Base-by-base conservation (phyloP, 1,284 basidiomycete genomes). In the Cryptococcus sp. region DNA sequence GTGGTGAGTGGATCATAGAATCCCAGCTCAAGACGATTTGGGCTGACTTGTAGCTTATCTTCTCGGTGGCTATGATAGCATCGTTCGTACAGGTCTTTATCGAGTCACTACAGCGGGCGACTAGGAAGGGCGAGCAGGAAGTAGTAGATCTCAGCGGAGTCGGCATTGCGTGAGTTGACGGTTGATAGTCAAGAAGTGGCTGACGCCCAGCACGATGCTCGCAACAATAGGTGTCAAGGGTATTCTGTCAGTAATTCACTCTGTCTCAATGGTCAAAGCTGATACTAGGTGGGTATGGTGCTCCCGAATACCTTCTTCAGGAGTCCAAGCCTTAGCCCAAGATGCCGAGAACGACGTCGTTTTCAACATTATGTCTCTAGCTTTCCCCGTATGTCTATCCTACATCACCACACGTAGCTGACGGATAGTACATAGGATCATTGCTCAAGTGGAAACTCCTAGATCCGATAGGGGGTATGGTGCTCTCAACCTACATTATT, bases 41-140 rank as follows among this genome's bases (percentile, higher is more conserved):
- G 48, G 19, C 34, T 55, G 9, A 50, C 37, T 2, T 5, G 4
- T 50, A 73, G 71, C 67, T 76, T 51, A 67, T 81, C 54, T 82
- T 82, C 60, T 76, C 77, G n/a, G 79, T 82, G n/a, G 75, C 78
- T 34, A 81, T 81, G 80, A 80, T 81, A 45, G 73, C 78, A 0
- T 78, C 74, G 2, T 79, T 78, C 52, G 63, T 71, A 2, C 75
- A 78, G 59, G 77, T 78, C 23, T 78, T 77, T 54, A 77, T 78
- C 60, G 75, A 78, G 62, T 79, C 76, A 1, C 66, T 76, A 28
- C 67, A 76, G 50, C 60, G 77, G 25, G 66, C 78, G 0, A 56
- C 73, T 24, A 49, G 55, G 5, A 70, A 72, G 2, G 54, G 64
- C 10, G 58, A 60, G 1, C 54, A 64, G 14, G 60, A 55, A 7